Conservation (phyloP, 768 basidiomycete species). For the Leccinum pellstonianum region DNA sequence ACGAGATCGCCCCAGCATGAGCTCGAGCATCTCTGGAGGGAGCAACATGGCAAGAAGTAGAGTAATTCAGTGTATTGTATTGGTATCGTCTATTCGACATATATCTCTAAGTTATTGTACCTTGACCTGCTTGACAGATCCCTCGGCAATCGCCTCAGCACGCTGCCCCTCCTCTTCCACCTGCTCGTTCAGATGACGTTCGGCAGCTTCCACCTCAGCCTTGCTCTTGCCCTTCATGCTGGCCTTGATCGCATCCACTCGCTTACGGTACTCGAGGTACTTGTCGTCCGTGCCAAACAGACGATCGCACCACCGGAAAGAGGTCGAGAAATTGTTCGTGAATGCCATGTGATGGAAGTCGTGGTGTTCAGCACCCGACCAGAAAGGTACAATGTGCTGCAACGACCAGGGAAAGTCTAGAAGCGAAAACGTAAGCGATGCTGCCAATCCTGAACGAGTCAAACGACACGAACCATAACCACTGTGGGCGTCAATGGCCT, state of each 20-base stretch:
- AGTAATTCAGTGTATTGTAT: conserved; percentile 1
- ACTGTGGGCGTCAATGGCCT: conserved; percentile 95
- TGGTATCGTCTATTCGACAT: background rate
- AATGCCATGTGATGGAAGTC: conserved; percentile 99
- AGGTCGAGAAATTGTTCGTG: conserved; percentile 90
- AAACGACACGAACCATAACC: conserved; percentile 73
- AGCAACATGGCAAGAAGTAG: no score
- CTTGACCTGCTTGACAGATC: conserved; percentile 31
- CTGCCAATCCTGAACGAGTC: background rate
- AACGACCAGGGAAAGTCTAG: conserved; percentile 97
- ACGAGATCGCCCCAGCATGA: no score
- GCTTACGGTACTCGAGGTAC: conserved; percentile 77
- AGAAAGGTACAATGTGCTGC: conserved; percentile 89
- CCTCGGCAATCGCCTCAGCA: conserved; percentile 59
- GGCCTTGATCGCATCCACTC: conserved; percentile 60
- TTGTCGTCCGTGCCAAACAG: conserved; percentile 89
- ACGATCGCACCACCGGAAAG: conserved; percentile 92
- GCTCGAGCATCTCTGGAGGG: no score
- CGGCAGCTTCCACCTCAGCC: conserved; percentile 53
- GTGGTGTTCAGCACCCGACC: conserved; percentile 97
- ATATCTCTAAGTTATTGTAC: conserved; percentile 19
- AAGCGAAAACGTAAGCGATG: background rate
- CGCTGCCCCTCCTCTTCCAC: conserved; percentile 71
- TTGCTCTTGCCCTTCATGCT: conserved; percentile 51
- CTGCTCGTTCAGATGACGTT: conserved; percentile 63